Evolutionary conservation across 495 filamentous ascomycete species (phyloP).

Genomic region (Penicillium argentinense): DNA sequence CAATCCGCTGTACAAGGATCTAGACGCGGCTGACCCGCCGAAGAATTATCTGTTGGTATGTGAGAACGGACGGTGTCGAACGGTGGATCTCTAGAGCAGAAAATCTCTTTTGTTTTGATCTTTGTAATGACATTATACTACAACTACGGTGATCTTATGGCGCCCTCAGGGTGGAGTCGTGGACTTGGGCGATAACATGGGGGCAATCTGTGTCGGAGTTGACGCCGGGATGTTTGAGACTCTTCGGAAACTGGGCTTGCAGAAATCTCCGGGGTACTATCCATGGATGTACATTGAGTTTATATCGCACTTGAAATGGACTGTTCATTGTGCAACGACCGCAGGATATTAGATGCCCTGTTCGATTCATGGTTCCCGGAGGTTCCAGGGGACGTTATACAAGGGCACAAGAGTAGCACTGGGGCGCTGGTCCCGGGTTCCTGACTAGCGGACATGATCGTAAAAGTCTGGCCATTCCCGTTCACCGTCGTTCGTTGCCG

Average conservation of each 20-base stretch:
- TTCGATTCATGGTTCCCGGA: neutral
- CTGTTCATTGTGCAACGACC: neutral
- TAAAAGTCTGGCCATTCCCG: no score
- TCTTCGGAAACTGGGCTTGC: neutral
- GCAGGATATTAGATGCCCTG: neutral
- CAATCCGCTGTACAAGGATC: constrained; percentile 45
- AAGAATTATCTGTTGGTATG: constrained; percentile 51
- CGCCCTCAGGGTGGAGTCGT: neutral
- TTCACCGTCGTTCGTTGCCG: no score
- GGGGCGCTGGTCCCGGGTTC: neutral
- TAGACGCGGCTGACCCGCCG: constrained; percentile 38
- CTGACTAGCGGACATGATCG: neutral
- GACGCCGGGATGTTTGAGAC: neutral
- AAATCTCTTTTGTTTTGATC: neutral
- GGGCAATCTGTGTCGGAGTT: neutral
- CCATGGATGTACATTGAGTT: constrained; percentile 3
- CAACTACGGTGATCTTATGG: constrained; percentile 1
- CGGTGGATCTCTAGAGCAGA: constrained; percentile 35
- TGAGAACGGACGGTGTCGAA: constrained; percentile 48
- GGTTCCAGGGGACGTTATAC: no score
- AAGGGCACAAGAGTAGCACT: neutral
- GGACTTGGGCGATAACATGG: neutral
- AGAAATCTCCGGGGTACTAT: neutral
- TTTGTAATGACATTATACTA: neutral
- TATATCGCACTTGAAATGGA: neutral